phyloP scores from a whole-genome alignment of 176 grass and related monocot genomes.

The Oryza officinalis region DNA sequence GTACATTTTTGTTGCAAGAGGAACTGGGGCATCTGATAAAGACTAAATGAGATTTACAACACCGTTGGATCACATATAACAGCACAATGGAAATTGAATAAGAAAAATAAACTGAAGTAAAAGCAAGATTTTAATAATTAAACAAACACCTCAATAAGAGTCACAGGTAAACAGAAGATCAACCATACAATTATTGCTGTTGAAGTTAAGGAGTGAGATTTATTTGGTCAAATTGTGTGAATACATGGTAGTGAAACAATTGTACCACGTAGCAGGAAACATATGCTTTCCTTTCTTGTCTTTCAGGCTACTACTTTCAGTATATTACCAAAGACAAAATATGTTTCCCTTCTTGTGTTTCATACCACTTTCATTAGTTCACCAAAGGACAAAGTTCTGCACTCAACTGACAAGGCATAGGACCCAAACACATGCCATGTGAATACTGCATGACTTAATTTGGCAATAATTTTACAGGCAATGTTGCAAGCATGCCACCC shows the following conservation, averaged over 20 bases:
- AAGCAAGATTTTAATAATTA: background rate
- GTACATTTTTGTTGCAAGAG: constrained; percentile 84
- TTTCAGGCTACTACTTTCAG: background rate
- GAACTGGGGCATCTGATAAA: constrained; percentile 58
- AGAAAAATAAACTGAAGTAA: background rate
- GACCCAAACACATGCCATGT: background rate
- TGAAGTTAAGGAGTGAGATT: background rate
- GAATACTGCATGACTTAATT: background rate
- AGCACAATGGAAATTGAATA: constrained; percentile 7
- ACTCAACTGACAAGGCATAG: constrained; percentile 12
- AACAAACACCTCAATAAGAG: background rate
- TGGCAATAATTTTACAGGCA: background rate
- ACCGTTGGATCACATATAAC: constrained; percentile 15
- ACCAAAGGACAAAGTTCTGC: background rate
- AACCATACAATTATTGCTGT: background rate
- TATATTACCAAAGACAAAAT: background rate
- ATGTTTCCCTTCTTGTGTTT: background rate
- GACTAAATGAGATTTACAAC: constrained; percentile 33
- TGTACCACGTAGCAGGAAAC: background rate
- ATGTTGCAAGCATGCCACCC: background rate
- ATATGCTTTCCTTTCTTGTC: background rate
- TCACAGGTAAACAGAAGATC: background rate
- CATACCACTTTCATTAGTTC: background rate
- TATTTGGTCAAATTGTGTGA: background rate
- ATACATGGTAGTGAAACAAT: background rate